phyloP scores from a whole-genome alignment of 768 basidiomycete genomes.

The Phylloporus sp. region DNA sequence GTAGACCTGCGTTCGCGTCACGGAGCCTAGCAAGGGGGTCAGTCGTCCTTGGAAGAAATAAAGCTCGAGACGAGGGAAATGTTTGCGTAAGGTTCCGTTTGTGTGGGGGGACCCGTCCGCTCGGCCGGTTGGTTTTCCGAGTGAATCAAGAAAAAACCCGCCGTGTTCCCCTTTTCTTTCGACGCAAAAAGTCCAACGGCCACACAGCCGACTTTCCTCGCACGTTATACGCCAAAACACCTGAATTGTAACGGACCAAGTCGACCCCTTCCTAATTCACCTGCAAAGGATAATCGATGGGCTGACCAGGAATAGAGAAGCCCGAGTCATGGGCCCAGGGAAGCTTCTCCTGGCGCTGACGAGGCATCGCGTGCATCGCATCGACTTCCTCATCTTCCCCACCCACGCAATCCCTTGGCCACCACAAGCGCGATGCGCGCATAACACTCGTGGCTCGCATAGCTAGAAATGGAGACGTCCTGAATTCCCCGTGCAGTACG shows the following conservation, averaged over 20 bases:
- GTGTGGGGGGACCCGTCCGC: too few species aligned
- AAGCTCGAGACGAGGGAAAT: not conserved
- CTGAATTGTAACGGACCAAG: not conserved
- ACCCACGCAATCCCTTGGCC: not conserved
- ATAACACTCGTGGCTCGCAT: not conserved
- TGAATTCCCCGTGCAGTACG: not conserved
- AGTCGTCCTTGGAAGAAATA: not conserved
- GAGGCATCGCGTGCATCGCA: too few species aligned
- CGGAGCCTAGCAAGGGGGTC: not conserved
- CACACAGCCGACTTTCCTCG: too few species aligned
- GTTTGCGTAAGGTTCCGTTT: too few species aligned
- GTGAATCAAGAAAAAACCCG: too few species aligned
- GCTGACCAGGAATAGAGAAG: constrained; percentile 1
- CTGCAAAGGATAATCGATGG: constrained; percentile 1
- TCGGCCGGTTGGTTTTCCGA: too few species aligned
- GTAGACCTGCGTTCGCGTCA: not conserved
- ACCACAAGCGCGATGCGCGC: not conserved
- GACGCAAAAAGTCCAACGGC: too few species aligned
- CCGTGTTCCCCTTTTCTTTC: too few species aligned
- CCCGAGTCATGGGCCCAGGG: not conserved
- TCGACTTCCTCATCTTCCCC: not conserved
- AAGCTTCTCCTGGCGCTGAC: not conserved
- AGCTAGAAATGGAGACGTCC: not conserved
- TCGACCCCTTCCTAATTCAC: not conserved
- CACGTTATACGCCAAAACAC: too few species aligned